These are phyloP conservation scores for Pichia californica DNA, from an alignment of 805 yeast genomes.

Conservation along the genomic window DNA sequence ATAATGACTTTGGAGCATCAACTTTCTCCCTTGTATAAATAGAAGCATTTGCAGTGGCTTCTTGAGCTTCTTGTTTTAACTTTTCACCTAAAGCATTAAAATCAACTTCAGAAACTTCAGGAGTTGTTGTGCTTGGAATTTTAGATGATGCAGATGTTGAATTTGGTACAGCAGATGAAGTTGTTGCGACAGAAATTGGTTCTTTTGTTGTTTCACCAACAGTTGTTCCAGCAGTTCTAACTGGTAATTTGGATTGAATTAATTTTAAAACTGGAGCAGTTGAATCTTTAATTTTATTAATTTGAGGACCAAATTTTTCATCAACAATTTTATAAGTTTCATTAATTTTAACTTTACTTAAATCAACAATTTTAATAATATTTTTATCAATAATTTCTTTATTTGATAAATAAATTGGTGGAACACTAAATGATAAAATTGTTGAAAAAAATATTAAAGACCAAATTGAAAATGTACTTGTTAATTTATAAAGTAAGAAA, in stretches of 20 bases:
- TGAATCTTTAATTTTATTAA: constrained; percentile 50
- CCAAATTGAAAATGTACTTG: constrained; percentile 71
- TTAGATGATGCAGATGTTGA: constrained; percentile 5
- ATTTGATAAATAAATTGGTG: constrained; percentile 66
- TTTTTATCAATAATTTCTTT: constrained; percentile 71
- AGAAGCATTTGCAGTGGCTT: constrained; percentile 7
- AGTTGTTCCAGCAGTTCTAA: constrained; percentile 67
- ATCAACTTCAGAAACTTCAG: constrained; percentile 12
- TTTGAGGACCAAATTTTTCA: constrained; percentile 47
- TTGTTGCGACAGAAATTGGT: constrained; percentile 1
- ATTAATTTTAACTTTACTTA: constrained; percentile 46
- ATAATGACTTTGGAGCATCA: constrained; percentile 7
- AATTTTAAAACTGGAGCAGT: constrained; percentile 62
- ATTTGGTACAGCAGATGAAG: constrained; percentile 8
- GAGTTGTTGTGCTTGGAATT: neutral
- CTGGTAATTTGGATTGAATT: constrained; percentile 49
- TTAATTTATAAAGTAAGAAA: constrained; percentile 63
- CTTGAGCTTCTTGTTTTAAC: constrained; percentile 13
- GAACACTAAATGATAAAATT: constrained; percentile 63
- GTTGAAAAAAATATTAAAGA: constrained; percentile 53
- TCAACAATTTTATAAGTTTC: constrained; percentile 35
- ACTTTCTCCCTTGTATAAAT: constrained; percentile 12
- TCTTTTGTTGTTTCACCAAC: constrained; percentile 28
- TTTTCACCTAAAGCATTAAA: constrained; percentile 15
- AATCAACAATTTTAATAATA: constrained; percentile 38